Conservation (phyloP, 2,329 filamentous ascomycete species). For the Plectosphaerella plurivora region DNA sequence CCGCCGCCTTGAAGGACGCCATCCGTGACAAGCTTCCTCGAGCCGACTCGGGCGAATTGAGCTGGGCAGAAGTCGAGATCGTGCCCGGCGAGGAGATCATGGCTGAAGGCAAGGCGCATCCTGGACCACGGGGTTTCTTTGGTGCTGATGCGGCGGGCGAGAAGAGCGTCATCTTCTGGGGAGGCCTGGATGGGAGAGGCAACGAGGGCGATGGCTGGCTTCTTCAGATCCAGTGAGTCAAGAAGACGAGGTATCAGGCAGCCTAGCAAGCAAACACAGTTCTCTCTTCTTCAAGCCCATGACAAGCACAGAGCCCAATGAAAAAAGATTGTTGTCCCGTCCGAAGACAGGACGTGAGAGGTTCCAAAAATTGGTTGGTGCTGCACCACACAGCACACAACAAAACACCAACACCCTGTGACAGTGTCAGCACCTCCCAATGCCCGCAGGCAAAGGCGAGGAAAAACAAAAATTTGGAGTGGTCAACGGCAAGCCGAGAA, state of each 20-base stretch:
- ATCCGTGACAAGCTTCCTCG: slow-evolving; percentile 37
- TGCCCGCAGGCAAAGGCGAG: background rate
- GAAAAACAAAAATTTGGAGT: background rate
- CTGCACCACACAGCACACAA: background rate
- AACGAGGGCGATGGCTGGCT: slow-evolving; percentile 34
- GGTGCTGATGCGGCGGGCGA: slow-evolving; percentile 36
- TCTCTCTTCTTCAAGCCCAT: background rate
- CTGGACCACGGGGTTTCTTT: slow-evolving; percentile 32
- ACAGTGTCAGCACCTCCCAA: background rate
- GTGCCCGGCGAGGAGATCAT: slow-evolving; percentile 35
- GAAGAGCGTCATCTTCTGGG: slow-evolving; percentile 46
- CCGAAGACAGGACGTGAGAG: background rate
- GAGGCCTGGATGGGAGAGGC: slow-evolving; percentile 40
- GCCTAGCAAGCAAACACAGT: background rate
- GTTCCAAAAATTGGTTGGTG: background rate
- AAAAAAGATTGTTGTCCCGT: background rate
- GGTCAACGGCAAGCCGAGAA: too few relatives aligned
- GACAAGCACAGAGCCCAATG: background rate
- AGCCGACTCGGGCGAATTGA: slow-evolving; percentile 38
- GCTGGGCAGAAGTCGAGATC: slow-evolving; percentile 47
- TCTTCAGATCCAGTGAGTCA: slow-evolving; percentile 16
- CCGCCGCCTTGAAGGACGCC: slow-evolving; percentile 44
- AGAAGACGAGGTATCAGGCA: background rate
- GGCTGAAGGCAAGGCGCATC: slow-evolving; percentile 35
- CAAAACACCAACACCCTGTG: background rate